Evolutionary conservation across 163 green algal genomes (phyloP), one percentile per base, ranked within the genome.

Genomic region (Volvox carteri): DNA sequence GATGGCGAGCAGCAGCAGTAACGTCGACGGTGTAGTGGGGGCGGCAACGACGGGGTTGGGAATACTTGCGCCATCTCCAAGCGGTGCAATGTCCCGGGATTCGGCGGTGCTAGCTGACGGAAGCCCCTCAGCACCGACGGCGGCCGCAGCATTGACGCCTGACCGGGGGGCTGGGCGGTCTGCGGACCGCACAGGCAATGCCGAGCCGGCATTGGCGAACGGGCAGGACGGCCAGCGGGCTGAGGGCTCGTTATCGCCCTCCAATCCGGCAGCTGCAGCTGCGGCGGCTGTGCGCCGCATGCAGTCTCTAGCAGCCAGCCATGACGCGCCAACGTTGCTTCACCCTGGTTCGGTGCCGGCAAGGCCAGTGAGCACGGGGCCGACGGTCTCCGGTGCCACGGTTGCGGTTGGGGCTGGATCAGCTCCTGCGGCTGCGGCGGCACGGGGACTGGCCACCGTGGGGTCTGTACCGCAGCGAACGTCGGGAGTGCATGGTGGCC

Each of bases 231-330:
- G 18, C 35, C 42, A 80, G 41, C 37, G 56, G 58, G 39, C 25
- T 11, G 56, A 86, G 37, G 28, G 16, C 56, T 42, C 35, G 14
- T 46, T 46, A 7, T n/a, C 50, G 18, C 75, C 81, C 21, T 50
- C 81, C 3, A 33, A 62, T 28, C 62, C 65, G 41, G 65, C 80
- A 0, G 62, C 80, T 2, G 65, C 65, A 37, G 81, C 81, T 0
- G 81, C 62, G 6, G 81, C 81, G 23, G 81, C 81, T 0, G 81
- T 42, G 4, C 81, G 81, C 21, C 65, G 81, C 9, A 80, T 87
- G 44, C 81, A 87, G 81, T 33, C 44, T 12, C 23, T 58, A 1
- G 33, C 21, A 12, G 23, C 77, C 1, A 25, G 52, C 19, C 77
- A 85, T 37, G 77, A 85, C 23, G 9, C 50, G 23, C 1, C 52